Base-by-base conservation (phyloP, 805 yeast genomes). In the Teunomyces aglyptinius region DNA sequence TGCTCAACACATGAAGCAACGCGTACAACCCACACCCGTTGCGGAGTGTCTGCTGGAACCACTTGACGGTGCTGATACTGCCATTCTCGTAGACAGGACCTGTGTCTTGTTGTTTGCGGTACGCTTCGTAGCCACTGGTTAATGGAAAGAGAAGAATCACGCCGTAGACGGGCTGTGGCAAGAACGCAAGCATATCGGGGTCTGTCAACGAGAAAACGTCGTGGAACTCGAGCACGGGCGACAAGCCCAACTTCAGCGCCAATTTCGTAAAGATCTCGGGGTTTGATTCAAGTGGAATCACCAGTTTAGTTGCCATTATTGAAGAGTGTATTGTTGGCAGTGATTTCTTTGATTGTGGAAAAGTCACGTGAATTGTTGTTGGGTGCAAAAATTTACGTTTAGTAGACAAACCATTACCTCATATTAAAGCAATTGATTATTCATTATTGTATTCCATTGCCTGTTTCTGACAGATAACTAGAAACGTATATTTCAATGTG, bases 21-120 rank as follows among this genome's bases (percentile, higher is more conserved):
- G 96, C 98, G 65, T 86, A 89, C 27, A 95, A 76, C 4, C 99
- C 99, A 69, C 99, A 92, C 0, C 96, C 95, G 61, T 92, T 92
- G 51, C 79, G 80, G 13, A 94, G 80, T 0, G 90, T 82, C 59
- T 92, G 99, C 54, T 81, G 82, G 56, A 83, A 81, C 97, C 98
- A 94, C n/a, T 76, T 53, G 12, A 82, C 70, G 8, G 64, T 57
- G 5, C 56, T 67, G 5, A 60, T 52, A 16, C 55, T 47, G 41
- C 71, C 72, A 38, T 65, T 63, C 10, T 57, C 44, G 26, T 55
- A 55, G 31, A 44, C 15, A 7, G 31, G 36, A 6, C 41, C 59
- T 6, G 43, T 52, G 47, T 81, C 85, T 38, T 72, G 76, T 12
- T 53, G 50, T 18, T 55, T 43, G 39, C 84, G 69, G 46, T 79